Evolutionary conservation across 352 stramenopile genomes (phyloP), one percentile per base, ranked within the genome.

Genomic region (Pythium brachiatum): DNA sequence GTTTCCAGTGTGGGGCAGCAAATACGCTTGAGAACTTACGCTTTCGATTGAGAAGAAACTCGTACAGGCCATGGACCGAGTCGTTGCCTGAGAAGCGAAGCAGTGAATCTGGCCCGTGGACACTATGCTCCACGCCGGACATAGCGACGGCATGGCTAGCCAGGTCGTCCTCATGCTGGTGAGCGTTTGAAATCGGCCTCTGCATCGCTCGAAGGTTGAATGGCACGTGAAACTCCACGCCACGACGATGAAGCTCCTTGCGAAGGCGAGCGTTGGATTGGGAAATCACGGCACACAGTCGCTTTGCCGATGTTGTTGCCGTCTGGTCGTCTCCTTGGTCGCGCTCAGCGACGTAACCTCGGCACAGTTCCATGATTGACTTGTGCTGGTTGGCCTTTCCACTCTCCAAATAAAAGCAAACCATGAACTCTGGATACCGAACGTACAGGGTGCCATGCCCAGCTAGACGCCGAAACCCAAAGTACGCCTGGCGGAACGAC

Each of bases 21-120:
- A 26, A 26, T 16, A 32, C 9, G 21, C 34, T 6, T 25, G 1
- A 3, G 7, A n/a, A 75, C 83, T 21, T 77, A 92, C 83, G 83
- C 50, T 86, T 77, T 59, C 78, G 76, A 60, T 92, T 92, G 62
- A 92, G 73, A 2, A 92, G 73, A 59, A 84, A 92, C 54, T 92
- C 83, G 60, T 81, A 92, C 15, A 92, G 69, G 15, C 81, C 81
- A 20, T 92, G 83, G 3, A 90, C 78, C 18, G 76, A 68, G 16
- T 86, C 60, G 41, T 92, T 81, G 3, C 78, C 83, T 18, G 75
- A 60, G 34, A 92, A 92, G 18, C 76, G 68, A 15, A 92, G 60
- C 25, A 92, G 63, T 16, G 83, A 90, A 60, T 90, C 81, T 0
- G 73, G 66, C 1, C 83, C 79, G 47, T 86, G 78, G 21, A 90